Evolutionary conservation across 306 rosid genomes (phyloP).

Genomic region (Quercus cerris): DNA sequence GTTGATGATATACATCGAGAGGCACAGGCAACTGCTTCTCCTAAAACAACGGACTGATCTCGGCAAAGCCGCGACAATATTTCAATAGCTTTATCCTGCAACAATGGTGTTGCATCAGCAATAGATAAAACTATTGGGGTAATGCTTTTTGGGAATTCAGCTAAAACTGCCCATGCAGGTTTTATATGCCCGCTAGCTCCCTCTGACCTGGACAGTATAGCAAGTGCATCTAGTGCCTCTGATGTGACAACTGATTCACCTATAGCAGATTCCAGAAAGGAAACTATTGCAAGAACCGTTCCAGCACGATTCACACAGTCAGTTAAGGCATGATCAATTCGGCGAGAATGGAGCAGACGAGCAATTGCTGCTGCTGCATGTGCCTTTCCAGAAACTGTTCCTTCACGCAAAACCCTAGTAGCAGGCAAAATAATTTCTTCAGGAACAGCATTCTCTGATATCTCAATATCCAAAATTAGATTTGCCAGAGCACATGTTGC

Average conservation of each 20-base stretch:
- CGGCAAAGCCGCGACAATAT: slow-evolving; percentile 78
- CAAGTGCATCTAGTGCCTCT: slow-evolving; percentile 92
- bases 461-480: slow-evolving; percentile 77
- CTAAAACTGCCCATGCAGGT: slow-evolving; percentile 91
- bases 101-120: slow-evolving; percentile 57
- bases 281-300: slow-evolving; percentile 88
- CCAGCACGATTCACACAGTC: slow-evolving; percentile 83
- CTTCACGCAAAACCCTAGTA: slow-evolving; percentile 81
- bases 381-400: slow-evolving; percentile 72
- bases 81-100: slow-evolving; percentile 92
- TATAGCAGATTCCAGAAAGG: slow-evolving; percentile 73
- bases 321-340: slow-evolving; percentile 58
- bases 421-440: slow-evolving; percentile 91
- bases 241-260: slow-evolving; percentile 64
- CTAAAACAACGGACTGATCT: slow-evolving; percentile 73
- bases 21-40: slow-evolving; percentile 62
- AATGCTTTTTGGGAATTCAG: slow-evolving; percentile 78
- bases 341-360: slow-evolving; percentile 74
- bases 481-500: slow-evolving; percentile 91
- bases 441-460: slow-evolving; percentile 69
- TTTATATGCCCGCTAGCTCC: slow-evolving; percentile 49
- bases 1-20: slow-evolving; percentile 74
- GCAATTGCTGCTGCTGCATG: slow-evolving; percentile 96
- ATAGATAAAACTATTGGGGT: slow-evolving; percentile 78
- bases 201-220: slow-evolving; percentile 74